Percentiles rank a stretch among this genome's conserved stretches.
phyloP scores from a whole-genome alignment of 805 yeast genomes.

The Metschnikowia continentalis region DNA sequence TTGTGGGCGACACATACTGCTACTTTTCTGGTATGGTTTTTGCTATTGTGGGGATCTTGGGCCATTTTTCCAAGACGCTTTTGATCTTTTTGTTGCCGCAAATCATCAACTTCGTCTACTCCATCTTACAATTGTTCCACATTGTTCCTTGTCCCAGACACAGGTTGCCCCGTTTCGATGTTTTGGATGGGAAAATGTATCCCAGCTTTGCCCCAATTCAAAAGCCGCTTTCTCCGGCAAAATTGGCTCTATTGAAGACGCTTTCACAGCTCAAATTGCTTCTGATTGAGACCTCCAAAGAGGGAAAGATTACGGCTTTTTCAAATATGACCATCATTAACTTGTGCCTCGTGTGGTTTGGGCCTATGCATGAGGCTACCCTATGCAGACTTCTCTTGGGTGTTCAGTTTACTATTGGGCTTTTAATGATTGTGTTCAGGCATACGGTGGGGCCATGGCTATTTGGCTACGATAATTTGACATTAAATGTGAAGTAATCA shows the following conservation, averaged over 20 bases:
- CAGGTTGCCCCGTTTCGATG: conserved; percentile 76
- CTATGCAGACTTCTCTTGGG: conserved; percentile 58
- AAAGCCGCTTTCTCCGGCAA: conserved; percentile 19
- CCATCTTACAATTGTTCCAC: conserved; percentile 86
- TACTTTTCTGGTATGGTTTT: conserved; percentile 98
- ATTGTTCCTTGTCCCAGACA: conserved; percentile 94
- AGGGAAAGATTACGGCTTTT: conserved; percentile 37
- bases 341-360: conserved; percentile 75
- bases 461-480: conserved; percentile 83
- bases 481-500: conserved; percentile 34
- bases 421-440: conserved; percentile 62
- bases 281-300: conserved; percentile 22
- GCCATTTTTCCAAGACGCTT: conserved; percentile 93
- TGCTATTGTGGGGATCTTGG: conserved; percentile 93
- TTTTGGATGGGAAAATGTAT: conserved; percentile 64
- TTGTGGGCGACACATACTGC: conserved; percentile 98
- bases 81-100: conserved; percentile 86
- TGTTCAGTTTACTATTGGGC: conserved; percentile 64
- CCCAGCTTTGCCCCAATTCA: conserved; percentile 46
- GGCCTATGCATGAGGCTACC: conserved; percentile 83
- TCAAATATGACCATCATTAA: conserved; percentile 89
- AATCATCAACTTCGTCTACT: conserved; percentile 82
- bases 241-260: conserved; percentile 34
- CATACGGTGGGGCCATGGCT: conserved; percentile 82
- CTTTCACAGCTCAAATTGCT: conserved; percentile 52